Evolutionary conservation across 345 rosid species (phyloP), one percentile per base, ranked within the genome.

Genomic region (Aquilaria sinensis): DNA sequence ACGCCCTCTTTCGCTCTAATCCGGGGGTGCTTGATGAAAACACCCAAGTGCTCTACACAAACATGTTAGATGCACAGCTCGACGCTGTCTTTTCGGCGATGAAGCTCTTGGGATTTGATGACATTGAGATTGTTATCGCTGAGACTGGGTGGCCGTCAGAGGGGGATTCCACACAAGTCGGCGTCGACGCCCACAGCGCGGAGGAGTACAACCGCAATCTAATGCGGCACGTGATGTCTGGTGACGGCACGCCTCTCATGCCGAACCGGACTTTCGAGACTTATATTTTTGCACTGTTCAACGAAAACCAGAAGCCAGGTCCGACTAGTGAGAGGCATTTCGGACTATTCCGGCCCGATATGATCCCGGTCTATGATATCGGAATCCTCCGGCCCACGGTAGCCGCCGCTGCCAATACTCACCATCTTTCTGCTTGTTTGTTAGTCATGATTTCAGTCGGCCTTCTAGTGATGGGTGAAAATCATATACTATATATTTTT

Each of bases 71-170:
- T 34, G 98, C 83, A n/a, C 98, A 93, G 62, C 78, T 90, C 2
- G 98, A 93, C 58, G 88, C 97, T 0, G 94, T 93, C 9, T 87
- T 68, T 47, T 86, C 96, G 2, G 96, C 98, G 10, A 79, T 93
- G 80, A 86, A 81, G 62, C 49, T 68, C 11, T 62, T 88, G 1
- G 98, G 90, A 1, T 90, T 81, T 32, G 16, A 71, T 3, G 97
- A 90, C 63, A 53, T 93, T 12, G 97, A 83, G 69, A 87, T 93
- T 32, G 97, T 79, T 1, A 84, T 93, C 12, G 92, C 90, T 4
- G 96, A 93, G 64, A 93, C 96, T 0, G 98, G 98, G 2, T 93
- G 98, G 98, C 97, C 97, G 0, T 90, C 98, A 0, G 61, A 34
- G 32, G 97, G 98, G 10, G 97, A 93, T 31, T 13, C 41, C 0